Base-by-base conservation (phyloP, 2,329 filamentous ascomycete species). In the Orbilia brochopaga region DNA sequence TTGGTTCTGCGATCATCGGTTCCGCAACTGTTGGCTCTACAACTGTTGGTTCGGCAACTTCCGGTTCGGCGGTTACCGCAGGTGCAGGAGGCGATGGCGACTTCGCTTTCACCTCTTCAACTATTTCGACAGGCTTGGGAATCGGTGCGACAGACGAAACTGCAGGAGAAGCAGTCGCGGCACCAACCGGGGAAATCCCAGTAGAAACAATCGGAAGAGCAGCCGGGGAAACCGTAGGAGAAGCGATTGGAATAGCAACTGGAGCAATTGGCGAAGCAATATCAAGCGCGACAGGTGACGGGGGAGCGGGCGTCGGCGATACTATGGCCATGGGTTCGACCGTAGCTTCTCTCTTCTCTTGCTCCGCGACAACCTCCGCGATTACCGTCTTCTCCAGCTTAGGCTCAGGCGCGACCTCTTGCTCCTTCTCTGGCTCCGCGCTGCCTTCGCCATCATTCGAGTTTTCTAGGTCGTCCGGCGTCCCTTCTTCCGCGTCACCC, bases 401-500 rank as follows among this genome's bases (percentile, higher is more conserved):
- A 8, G 52, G 27, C 5, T 42, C 42, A 13, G 66, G 59, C 19
- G 56, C 56, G 10, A 48, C 59, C 42, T 57, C 44, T 11, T 17
- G 42, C 40, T 58, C 58, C 13, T 32, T 17, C 15, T 63, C 60
- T 7, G 52, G 32, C 17, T 60, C 63, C 4, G 17, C 46, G 19
- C 23, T 27, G n/a, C 23, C 59, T 2, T 70, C 59, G 1, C 40
- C 66, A 4, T 60, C 66, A 15, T 64, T 21, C 46, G 11, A 13
- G 23, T 19, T 40, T 24, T 70, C 66, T 5, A 64, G 53, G 51
- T 70, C 66, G 32, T 70, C 66, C 32, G 66, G 66, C n/a, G 66
- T 70, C 19, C 66, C 66, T 48, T 70, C 66, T 32, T 70, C 66
- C 17, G 54, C 66, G 40, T 70, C 66, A 10, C 66, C 66, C 66